A percentile compares a stretch with the other conserved stretches of the same genome.
Evolutionary conservation across 129 eudicot genomes (phyloP).

Genomic region (Glebionis coronaria): DNA sequence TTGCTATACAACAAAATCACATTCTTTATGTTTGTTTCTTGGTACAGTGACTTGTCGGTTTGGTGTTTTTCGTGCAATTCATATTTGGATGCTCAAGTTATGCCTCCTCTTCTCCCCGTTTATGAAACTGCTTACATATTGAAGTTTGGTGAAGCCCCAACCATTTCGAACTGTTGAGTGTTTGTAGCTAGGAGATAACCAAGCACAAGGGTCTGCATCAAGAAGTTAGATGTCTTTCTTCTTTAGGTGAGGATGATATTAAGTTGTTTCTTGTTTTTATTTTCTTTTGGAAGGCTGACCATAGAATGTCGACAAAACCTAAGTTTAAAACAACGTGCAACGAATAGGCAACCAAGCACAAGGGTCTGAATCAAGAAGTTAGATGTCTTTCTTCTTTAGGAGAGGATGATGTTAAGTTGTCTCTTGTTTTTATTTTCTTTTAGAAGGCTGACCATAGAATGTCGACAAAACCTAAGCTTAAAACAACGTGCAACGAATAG

Average conservation of each 20-base stretch:
- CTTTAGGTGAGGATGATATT: neutral
- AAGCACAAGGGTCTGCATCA: conserved; percentile 23
- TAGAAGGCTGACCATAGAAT: conserved; percentile 2
- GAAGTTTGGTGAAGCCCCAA: conserved; percentile 84
- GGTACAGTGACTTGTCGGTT: conserved; percentile 82
- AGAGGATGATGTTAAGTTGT: neutral
- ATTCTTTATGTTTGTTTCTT: neutral
- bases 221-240: conserved; percentile 13
- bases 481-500: neutral
- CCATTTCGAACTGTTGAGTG: conserved; percentile 48
- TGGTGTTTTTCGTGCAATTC: conserved; percentile 95
- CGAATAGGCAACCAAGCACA: conserved; percentile 4
- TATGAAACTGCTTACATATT: conserved; percentile 82
- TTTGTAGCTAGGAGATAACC: conserved; percentile 24
- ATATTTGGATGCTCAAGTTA: conserved; percentile 85
- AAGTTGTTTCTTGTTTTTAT: conserved; percentile 2
- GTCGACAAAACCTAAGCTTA: neutral
- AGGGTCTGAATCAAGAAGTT: conserved; percentile 25
- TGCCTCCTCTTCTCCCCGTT: conserved; percentile 55
- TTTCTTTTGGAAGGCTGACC: neutral
- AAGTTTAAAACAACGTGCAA: conserved; percentile 1
- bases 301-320: neutral
- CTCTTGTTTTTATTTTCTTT: conserved; percentile 3
- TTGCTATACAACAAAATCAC: conserved; percentile 63
- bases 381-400: neutral